Evolutionary conservation across 2,329 filamentous ascomycete genomes (phyloP).

Genomic region (Botryotinia globosa): DNA sequence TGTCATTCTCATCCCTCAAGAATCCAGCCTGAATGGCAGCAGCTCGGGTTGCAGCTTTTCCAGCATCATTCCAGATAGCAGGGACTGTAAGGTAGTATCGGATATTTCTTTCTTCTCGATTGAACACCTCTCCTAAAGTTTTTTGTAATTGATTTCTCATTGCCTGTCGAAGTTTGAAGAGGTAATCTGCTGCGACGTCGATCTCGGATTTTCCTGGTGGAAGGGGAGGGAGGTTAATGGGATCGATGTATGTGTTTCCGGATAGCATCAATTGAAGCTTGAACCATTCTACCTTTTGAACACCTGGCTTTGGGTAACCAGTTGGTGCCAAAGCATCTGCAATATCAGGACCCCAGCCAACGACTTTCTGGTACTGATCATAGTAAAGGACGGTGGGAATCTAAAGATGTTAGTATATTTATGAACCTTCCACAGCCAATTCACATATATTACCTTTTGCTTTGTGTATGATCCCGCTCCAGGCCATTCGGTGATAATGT

Average conservation of each 20-base stretch:
- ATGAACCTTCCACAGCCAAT: neutral
- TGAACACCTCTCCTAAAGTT: slow-evolving; percentile 95
- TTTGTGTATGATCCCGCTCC: slow-evolving; percentile 97
- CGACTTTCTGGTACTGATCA: slow-evolving; percentile 98
- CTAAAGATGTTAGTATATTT: slow-evolving; percentile 47
- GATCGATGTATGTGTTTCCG: slow-evolving; percentile 98
- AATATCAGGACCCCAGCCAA: slow-evolving; percentile 99
- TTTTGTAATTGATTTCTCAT: slow-evolving; percentile 96
- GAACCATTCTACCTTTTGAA: slow-evolving; percentile 99
- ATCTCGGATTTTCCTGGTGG: slow-evolving; percentile 98
- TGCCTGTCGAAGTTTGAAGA: slow-evolving; percentile 95
- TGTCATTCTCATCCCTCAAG: slow-evolving; percentile 95
- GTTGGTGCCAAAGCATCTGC: slow-evolving; percentile 94
- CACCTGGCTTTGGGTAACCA: slow-evolving; percentile 93
- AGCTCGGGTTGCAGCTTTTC: slow-evolving; percentile 92
- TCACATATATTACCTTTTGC: slow-evolving; percentile 71
- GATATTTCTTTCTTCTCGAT: slow-evolving; percentile 96
- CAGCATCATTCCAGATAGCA: slow-evolving; percentile 98
- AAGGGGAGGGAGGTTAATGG: slow-evolving; percentile 95
- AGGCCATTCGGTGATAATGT: slow-evolving; percentile 99
- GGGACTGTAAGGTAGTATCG: slow-evolving; percentile 98
- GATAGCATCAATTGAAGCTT: slow-evolving; percentile 98
- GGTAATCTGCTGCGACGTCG: slow-evolving; percentile 97
- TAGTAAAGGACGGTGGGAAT: slow-evolving; percentile 99
- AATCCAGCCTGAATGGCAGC: slow-evolving; percentile 97